These are phyloP conservation scores for Trypanosoma rangeli DNA, from an alignment of 208 protist species.

Conservation along the genomic window DNA sequence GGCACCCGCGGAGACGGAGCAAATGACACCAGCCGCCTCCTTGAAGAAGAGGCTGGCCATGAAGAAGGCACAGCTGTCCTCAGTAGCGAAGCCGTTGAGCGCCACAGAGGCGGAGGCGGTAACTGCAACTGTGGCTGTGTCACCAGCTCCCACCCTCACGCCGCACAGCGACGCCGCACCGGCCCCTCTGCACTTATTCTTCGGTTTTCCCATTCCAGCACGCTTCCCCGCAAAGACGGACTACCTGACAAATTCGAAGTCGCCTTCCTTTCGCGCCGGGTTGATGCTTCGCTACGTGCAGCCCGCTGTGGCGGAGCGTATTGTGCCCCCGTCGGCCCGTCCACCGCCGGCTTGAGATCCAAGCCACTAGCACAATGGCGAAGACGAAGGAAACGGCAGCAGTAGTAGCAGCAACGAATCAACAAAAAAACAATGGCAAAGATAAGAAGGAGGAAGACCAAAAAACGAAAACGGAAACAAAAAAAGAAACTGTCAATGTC, in stretches of 20 bases:
- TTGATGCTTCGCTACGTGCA: constrained; percentile 33
- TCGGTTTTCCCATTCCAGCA: constrained; percentile 27
- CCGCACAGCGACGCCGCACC: constrained; percentile 11
- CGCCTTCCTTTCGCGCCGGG: constrained; percentile 20
- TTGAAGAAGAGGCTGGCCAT: constrained; percentile 32
- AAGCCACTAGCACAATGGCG: background rate
- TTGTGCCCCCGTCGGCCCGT: constrained; percentile 42
- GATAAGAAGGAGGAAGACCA: background rate
- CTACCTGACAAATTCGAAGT: constrained; percentile 28
- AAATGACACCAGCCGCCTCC: constrained; percentile 9
- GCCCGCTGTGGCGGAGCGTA: constrained; percentile 43
- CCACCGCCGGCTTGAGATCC: constrained; percentile 20
- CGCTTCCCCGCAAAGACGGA: constrained; percentile 30
- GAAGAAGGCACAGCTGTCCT: constrained; percentile 31
- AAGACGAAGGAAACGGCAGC: too few species aligned
- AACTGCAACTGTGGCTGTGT: background rate
- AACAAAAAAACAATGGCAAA: background rate
- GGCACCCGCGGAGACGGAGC: background rate
- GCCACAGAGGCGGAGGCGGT: constrained; percentile 3
- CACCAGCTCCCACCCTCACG: background rate
- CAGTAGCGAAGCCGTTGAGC: constrained; percentile 1
- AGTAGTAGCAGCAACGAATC: background rate
- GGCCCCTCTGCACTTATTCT: constrained; percentile 14
- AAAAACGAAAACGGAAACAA: background rate
- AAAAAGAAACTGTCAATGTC: background rate